phyloP scores from a whole-genome alignment of 352 stramenopile species.

The Phytopythium sindhum region DNA sequence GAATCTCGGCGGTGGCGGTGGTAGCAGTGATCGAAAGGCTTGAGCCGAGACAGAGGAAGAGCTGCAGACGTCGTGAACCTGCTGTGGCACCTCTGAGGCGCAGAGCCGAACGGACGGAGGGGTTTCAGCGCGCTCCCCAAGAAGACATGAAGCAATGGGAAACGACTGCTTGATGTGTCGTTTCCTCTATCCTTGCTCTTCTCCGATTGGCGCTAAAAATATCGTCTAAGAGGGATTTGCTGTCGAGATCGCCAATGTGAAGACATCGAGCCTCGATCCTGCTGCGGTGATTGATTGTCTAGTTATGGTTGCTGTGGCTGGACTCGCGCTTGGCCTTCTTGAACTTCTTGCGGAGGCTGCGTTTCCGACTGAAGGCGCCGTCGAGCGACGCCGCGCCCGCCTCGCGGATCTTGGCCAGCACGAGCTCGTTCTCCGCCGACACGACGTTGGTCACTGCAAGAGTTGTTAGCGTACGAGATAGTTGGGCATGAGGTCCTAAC shows the following conservation, averaged over 20 bases:
- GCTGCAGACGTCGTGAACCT: background rate
- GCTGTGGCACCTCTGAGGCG: background rate
- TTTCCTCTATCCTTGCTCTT: background rate
- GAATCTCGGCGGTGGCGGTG: background rate
- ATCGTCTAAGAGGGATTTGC: background rate
- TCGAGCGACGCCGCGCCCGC: slow-evolving; percentile 45
- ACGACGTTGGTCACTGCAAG: slow-evolving; percentile 66
- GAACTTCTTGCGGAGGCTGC: slow-evolving; percentile 79
- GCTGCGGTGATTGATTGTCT: slow-evolving; percentile 1
- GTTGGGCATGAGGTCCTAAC: background rate
- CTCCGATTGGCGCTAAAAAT: slow-evolving; percentile 1
- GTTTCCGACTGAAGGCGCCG: slow-evolving; percentile 76
- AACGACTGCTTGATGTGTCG: background rate
- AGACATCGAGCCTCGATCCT: background rate
- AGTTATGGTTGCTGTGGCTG: background rate
- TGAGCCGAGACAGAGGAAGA: background rate
- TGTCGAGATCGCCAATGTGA: background rate
- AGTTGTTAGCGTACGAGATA: background rate
- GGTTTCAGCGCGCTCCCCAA: background rate
- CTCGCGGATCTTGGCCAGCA: slow-evolving; percentile 62
- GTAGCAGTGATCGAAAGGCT: slow-evolving; percentile 5
- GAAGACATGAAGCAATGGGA: background rate
- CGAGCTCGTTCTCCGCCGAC: slow-evolving; percentile 48
- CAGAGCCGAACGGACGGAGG: background rate
- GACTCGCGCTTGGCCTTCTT: slow-evolving; percentile 41